phyloP scores from a whole-genome alignment of 2,329 filamentous ascomycete species.

The Ceratocystiopsis minuta region DNA sequence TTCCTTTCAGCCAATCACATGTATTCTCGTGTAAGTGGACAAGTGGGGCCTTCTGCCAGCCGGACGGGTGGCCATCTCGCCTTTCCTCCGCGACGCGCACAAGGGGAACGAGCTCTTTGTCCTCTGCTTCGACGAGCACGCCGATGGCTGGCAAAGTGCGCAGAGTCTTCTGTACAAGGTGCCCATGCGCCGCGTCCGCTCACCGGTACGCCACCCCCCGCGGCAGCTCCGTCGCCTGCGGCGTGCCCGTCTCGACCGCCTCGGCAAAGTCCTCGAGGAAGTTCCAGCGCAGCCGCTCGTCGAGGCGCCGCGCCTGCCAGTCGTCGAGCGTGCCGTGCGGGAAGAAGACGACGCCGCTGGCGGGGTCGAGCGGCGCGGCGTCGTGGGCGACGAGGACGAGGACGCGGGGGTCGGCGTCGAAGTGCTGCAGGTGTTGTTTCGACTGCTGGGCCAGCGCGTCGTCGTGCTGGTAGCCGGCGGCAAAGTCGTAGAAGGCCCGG shows the following conservation, averaged over 20 bases:
- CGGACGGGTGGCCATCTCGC: too few species aligned
- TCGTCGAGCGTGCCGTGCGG: conserved; percentile 8
- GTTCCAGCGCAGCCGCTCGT: conserved; percentile 9
- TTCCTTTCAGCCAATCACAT: too few species aligned
- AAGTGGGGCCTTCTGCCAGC: too few species aligned
- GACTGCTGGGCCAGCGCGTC: neutral
- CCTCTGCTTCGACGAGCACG: too few species aligned
- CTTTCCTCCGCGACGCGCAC: too few species aligned
- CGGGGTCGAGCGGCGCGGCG: conserved; percentile 5
- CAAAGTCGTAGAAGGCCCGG: neutral
- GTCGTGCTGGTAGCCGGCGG: neutral
- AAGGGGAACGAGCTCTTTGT: too few species aligned
- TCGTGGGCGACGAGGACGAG: conserved; percentile 14
- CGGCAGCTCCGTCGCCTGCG: too few species aligned
- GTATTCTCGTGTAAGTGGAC: too few species aligned
- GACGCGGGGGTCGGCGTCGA: conserved; percentile 12
- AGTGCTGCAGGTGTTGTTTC: conserved; percentile 4
- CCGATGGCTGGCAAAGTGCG: too few species aligned
- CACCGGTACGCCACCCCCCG: too few species aligned
- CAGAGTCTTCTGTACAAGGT: too few species aligned
- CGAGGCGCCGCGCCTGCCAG: conserved; percentile 11
- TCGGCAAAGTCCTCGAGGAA: conserved; percentile 10
- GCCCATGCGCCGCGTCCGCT: too few species aligned
- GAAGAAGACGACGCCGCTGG: conserved; percentile 10
- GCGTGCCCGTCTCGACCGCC: neutral